These are phyloP conservation scores for Fusarium dlaminii DNA, from an alignment of 2,329 filamentous ascomycete genomes.

Conservation along the genomic window DNA sequence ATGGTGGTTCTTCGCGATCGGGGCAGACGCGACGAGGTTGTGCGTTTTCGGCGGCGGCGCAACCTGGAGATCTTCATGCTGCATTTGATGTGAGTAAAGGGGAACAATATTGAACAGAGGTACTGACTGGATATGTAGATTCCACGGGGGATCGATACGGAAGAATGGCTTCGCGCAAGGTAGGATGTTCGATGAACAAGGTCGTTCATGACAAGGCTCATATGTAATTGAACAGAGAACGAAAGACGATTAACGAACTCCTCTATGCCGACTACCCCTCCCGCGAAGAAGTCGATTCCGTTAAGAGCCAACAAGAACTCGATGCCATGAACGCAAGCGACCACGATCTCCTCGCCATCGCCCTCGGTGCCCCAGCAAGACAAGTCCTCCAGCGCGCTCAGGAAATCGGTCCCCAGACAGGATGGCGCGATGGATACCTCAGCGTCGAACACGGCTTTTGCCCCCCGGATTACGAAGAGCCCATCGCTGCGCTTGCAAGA, in stretches of 20 bases:
- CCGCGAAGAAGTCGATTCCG: conserved; percentile 50
- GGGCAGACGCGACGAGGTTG: conserved; percentile 27
- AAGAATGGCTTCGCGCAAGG: conserved; percentile 57
- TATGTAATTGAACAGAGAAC: conserved; percentile 45
- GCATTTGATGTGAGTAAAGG: conserved; percentile 29
- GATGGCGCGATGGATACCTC: conserved; percentile 57
- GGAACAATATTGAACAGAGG: fast-evolving
- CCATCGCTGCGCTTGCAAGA: conserved; percentile 54
- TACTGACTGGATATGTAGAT: conserved; percentile 45
- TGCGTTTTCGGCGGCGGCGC: conserved; percentile 24
- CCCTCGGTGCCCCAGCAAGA: conserved; percentile 62
- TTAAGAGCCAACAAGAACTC: conserved; percentile 52
- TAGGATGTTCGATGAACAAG: neutral
- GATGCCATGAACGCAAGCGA: conserved; percentile 59
- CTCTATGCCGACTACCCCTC: conserved; percentile 57
- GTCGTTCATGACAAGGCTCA: neutral
- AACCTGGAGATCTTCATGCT: conserved; percentile 33
- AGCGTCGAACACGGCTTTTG: conserved; percentile 61
- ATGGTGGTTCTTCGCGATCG: neutral
- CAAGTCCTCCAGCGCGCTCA: conserved; percentile 64
- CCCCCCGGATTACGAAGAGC: conserved; percentile 60
- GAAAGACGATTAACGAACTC: conserved; percentile 58
- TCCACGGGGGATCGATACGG: conserved; percentile 55
- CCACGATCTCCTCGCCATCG: conserved; percentile 60
- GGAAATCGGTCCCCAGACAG: conserved; percentile 59